Conservation (phyloP, 148 eudicot genomes). For the Polygonum aviculare region DNA sequence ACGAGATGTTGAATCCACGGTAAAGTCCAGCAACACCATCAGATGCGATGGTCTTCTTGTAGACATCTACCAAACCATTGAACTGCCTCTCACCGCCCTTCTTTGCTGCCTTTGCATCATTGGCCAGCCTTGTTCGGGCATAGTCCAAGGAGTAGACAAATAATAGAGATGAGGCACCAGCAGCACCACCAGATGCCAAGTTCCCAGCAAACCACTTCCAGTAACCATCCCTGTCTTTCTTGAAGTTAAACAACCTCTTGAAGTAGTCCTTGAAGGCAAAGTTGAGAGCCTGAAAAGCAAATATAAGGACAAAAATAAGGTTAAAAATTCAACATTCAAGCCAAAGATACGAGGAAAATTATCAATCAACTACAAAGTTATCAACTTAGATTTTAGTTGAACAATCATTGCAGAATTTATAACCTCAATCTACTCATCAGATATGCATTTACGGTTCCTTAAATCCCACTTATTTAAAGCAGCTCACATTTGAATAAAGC, state of each 20-base stretch:
- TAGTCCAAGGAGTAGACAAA: conserved; percentile 22
- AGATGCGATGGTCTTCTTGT: conserved; percentile 17
- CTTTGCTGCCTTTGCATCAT: conserved; percentile 23
- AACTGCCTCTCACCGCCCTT: conserved; percentile 20
- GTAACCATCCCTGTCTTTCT: conserved; percentile 22
- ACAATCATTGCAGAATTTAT: not conserved
- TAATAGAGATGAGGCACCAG: conserved; percentile 19
- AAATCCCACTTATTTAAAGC: not conserved
- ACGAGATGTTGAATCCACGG: conserved; percentile 23
- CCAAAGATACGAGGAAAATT: not conserved
- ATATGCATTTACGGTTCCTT: not conserved
- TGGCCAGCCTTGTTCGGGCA: conserved; percentile 20
- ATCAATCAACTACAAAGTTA: too few species aligned
- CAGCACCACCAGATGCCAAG: conserved; percentile 25
- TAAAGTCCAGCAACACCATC: conserved; percentile 22
- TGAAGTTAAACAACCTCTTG: conserved; percentile 21
- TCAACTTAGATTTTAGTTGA: not conserved
- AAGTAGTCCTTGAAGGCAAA: conserved; percentile 23
- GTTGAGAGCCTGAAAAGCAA: conserved; percentile 17
- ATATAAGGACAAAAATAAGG: not conserved
- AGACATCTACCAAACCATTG: conserved; percentile 21
- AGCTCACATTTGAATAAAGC: not conserved
- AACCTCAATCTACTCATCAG: not conserved
- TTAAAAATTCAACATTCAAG: not conserved
- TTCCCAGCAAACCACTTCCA: conserved; percentile 24